Base-by-base conservation (phyloP, 164 flowering plant species). In the Euptelea pleiosperma region DNA sequence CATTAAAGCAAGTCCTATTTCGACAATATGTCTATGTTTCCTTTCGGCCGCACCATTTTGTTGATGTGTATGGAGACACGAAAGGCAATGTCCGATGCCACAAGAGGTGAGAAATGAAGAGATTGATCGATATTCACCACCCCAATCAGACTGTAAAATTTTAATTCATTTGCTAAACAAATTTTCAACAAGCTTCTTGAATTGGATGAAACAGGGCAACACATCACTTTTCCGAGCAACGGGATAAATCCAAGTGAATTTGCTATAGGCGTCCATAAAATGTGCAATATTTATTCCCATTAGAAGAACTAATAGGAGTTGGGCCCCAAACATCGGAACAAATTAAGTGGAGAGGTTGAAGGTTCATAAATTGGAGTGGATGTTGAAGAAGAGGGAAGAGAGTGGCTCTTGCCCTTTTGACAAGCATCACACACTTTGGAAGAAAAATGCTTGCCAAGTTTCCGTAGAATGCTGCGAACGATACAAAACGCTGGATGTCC, bases 281-380 rank as follows among this genome's bases (percentile, higher is more conserved):
- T 16, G n/a, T 2, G 39, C 31, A 14, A 21, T 37, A 36, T 24
- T 24, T 22, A 15, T 25, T 8, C 7, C 11, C 19, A 54, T 15
- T 37, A 10, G 25, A 15, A 10, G 34, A 36, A 24, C n/a, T n/a
- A n/a, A 54, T 7, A 11, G 9, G 6, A 19, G 57, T 6, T 0
- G 30, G 26, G 2, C 41, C 42, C 58, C 58, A 54, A 9, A 54
- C 44, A 24, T 54, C 46, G 12, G 29, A 19, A 8, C 22, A 25
- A 22, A 54, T 37, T 5, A 54, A 1, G 9, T 54, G 25, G 11
- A 54, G 45, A 2, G 58, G n/a, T n/a, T n/a, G n/a, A n/a, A n/a
- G n/a, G 45, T 46, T 22, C 4, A 7, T 1, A 8, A 21, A 10
- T 14, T 12, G 8, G 18, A 3, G 30, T 11, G 10, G 28, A 24